Conservation (phyloP, 441 rosid genomes). For the Croton laevigatus region DNA sequence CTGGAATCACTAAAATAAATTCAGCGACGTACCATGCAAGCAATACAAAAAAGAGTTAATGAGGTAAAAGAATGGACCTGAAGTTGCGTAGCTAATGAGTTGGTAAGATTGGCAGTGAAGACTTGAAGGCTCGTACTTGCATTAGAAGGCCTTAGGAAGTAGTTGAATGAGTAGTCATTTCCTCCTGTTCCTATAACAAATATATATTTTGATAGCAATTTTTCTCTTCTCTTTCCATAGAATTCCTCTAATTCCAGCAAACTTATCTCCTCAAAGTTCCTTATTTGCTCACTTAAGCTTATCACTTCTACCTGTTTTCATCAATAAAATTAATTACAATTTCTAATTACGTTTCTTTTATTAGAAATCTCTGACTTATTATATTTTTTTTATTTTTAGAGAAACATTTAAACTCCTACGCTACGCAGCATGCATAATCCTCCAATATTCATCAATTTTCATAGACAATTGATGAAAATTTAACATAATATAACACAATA, state of each 20-base stretch:
- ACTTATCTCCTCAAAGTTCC: slow-evolving; percentile 41
- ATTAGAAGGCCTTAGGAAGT: slow-evolving; percentile 26
- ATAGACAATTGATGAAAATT: too few species aligned
- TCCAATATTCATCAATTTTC: too few species aligned
- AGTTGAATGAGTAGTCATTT: slow-evolving; percentile 56
- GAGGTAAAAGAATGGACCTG: slow-evolving; percentile 30
- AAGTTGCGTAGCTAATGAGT: slow-evolving; percentile 33
- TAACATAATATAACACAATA: too few species aligned
- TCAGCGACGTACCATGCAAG: too few species aligned
- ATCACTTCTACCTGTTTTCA: slow-evolving; percentile 36
- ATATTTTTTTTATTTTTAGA: too few species aligned
- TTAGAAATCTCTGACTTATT: too few species aligned
- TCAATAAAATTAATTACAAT: neutral
- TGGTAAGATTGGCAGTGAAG: slow-evolving; percentile 46
- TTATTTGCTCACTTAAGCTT: slow-evolving; percentile 42
- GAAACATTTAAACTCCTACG: neutral
- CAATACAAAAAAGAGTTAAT: too few species aligned
- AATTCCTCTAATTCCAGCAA: slow-evolving; percentile 29
- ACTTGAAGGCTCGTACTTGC: slow-evolving; percentile 24
- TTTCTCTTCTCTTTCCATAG: slow-evolving; percentile 18
- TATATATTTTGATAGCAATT: slow-evolving; percentile 29
- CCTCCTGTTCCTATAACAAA: slow-evolving; percentile 55
- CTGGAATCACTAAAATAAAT: too few species aligned
- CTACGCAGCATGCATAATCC: too few species aligned
- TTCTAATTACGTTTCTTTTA: too few species aligned